Percentiles rank a stretch among this genome's conserved stretches.
Conservation (phyloP, 371 early-diverging fungal genomes). For the Amoeboaphelidium occidentale region DNA sequence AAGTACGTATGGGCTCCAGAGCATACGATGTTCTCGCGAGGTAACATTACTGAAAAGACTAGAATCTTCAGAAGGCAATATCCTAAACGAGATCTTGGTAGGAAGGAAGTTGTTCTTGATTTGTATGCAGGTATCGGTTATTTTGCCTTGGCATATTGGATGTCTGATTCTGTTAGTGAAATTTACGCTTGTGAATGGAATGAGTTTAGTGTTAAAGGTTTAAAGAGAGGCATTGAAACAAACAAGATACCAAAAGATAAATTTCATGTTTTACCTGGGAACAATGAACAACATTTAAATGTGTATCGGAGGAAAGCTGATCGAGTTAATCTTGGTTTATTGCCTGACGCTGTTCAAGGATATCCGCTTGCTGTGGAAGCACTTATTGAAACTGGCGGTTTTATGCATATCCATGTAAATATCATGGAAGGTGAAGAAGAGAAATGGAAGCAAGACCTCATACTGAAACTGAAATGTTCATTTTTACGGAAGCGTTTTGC, state of each 20-base stretch:
- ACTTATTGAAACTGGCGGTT: slow-evolving; percentile 13
- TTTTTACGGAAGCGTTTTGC: slow-evolving; percentile 1
- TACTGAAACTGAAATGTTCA: slow-evolving; percentile 1
- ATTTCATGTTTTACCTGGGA: slow-evolving; percentile 12
- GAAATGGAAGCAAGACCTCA: slow-evolving; percentile 5
- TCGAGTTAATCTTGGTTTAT: slow-evolving; percentile 17
- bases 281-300: slow-evolving; percentile 12
- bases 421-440: slow-evolving; percentile 8
- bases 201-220: slow-evolving; percentile 16
- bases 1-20: slow-evolving; percentile 16
- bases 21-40: slow-evolving; percentile 19
- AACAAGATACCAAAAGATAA: slow-evolving; percentile 8
- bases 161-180: slow-evolving; percentile 11
- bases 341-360: slow-evolving; percentile 15
- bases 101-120: slow-evolving; percentile 11
- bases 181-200: slow-evolving; percentile 21
- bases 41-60: slow-evolving; percentile 18
- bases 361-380: slow-evolving; percentile 16
- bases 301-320: slow-evolving; percentile 12
- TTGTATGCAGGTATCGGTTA: slow-evolving; percentile 19
- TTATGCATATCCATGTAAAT: slow-evolving; percentile 16
- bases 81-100: neutral
- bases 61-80: slow-evolving; percentile 9
- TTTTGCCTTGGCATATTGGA: slow-evolving; percentile 14
- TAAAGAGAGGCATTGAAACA: slow-evolving; percentile 8